phyloP scores from a whole-genome alignment of 2,329 filamentous ascomycete species.

The Juglanconis sp. region DNA sequence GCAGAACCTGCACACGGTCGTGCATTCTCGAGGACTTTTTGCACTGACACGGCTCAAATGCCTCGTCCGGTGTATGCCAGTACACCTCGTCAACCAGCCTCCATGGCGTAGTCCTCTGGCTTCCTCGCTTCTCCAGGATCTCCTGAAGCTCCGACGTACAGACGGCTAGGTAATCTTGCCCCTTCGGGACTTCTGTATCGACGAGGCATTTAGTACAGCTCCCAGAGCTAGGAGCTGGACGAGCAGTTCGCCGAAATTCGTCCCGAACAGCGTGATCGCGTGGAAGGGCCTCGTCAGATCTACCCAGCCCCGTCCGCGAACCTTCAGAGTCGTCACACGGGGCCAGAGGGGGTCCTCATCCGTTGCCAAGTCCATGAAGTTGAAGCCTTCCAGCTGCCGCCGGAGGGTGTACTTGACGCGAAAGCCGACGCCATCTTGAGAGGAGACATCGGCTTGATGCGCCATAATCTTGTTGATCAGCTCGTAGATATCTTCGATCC shows the following conservation, averaged over 20 bases:
- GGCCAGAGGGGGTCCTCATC: conserved; percentile 24
- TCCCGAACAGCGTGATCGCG: conserved; percentile 23
- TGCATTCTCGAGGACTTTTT: not conserved
- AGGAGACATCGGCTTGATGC: conserved; percentile 17
- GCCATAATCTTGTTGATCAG: conserved; percentile 28
- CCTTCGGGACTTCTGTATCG: conserved; percentile 2
- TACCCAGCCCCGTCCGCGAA: conserved; percentile 26
- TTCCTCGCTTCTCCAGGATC: conserved; percentile 13
- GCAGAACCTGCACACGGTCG: conserved; percentile 2
- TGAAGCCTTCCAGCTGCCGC: conserved; percentile 28
- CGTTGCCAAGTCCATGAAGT: conserved; percentile 25
- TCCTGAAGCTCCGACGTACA: conserved; percentile 13
- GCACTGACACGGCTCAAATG: conserved; percentile 17
- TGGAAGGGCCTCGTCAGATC: conserved; percentile 28
- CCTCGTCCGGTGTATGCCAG: conserved; percentile 18
- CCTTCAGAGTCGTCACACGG: conserved; percentile 17
- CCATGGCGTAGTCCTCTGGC: conserved; percentile 4
- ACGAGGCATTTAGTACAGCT: not conserved
- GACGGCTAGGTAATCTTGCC: conserved; percentile 13
- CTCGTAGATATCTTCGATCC: conserved; percentile 25
- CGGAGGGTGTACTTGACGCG: conserved; percentile 11
- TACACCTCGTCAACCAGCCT: conserved; percentile 16
- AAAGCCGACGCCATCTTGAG: conserved; percentile 16
- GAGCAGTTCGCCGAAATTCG: conserved; percentile 23
- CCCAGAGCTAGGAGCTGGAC: not conserved